A percentile compares a stretch with the other conserved stretches of the same genome.
Conservation (phyloP, 2,329 filamentous ascomycete genomes). For the Blastomyces emzantsi region DNA sequence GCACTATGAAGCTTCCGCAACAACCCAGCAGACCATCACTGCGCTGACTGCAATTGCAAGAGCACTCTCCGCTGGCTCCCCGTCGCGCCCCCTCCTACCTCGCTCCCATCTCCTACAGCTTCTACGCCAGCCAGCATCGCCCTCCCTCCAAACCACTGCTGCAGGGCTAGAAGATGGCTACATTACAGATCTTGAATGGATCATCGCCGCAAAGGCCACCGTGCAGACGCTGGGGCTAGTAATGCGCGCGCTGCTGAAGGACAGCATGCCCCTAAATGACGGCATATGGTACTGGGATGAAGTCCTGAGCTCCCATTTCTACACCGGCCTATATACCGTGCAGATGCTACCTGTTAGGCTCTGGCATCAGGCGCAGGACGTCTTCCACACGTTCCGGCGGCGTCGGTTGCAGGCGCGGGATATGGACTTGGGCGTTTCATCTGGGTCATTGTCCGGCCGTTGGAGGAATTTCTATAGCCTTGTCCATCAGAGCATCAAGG, state of each 20-base stretch:
- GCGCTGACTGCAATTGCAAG: slow-evolving; percentile 60
- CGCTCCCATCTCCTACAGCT: slow-evolving; percentile 52
- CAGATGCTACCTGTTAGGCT: slow-evolving; percentile 74
- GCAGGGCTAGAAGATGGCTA: slow-evolving; percentile 39
- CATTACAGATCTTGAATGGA: slow-evolving; percentile 78
- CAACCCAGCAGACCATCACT: background rate
- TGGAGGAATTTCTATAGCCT: slow-evolving; percentile 67
- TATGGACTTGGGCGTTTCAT: slow-evolving; percentile 8
- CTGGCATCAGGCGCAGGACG: slow-evolving; percentile 60
- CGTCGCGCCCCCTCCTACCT: slow-evolving; percentile 54
- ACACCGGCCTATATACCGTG: slow-evolving; percentile 71
- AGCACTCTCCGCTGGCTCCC: slow-evolving; percentile 59
- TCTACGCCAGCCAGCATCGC: slow-evolving; percentile 50
- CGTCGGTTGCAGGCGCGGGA: slow-evolving; percentile 25
- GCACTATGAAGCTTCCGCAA: slow-evolving; percentile 5
- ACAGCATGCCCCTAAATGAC: slow-evolving; percentile 73
- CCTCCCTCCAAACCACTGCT: slow-evolving; percentile 17
- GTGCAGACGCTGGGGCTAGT: slow-evolving; percentile 82
- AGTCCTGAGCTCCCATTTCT: slow-evolving; percentile 66
- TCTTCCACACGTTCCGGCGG: slow-evolving; percentile 50
- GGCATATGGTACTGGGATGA: slow-evolving; percentile 97
- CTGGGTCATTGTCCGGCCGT: slow-evolving; percentile 30
- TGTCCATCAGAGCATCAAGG: slow-evolving; percentile 64
- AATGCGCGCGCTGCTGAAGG: slow-evolving; percentile 66
- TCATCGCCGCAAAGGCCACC: slow-evolving; percentile 81